A percentile compares a stretch with the other conserved stretches of the same genome.
Conservation (phyloP, 176 grass and related monocot species). For the Ensete ventricosum region DNA sequence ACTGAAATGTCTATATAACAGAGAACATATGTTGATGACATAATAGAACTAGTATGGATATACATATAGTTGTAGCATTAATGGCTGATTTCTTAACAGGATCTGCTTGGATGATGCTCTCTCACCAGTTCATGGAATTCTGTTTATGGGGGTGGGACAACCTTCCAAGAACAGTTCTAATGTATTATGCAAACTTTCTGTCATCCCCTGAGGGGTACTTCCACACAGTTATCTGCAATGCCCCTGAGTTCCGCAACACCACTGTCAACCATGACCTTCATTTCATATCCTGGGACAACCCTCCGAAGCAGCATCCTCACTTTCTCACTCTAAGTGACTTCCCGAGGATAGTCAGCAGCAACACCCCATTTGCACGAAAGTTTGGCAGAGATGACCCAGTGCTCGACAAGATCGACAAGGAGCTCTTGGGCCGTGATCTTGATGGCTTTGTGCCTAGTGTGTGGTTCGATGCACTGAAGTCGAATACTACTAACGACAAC, state of each 20-base stretch:
- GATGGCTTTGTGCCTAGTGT: slow-evolving; percentile 17
- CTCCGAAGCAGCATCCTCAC: slow-evolving; percentile 19
- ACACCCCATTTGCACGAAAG: slow-evolving; percentile 27
- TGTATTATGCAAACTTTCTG: slow-evolving; percentile 30
- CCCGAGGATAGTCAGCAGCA: slow-evolving; percentile 19
- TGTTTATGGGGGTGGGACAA: slow-evolving; percentile 33
- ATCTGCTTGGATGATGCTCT: slow-evolving; percentile 33
- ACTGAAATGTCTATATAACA: too few relatives aligned
- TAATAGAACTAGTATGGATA: too few relatives aligned
- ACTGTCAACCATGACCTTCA: slow-evolving; percentile 27
- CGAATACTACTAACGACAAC: not conserved
- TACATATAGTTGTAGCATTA: not conserved
- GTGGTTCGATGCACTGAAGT: slow-evolving; percentile 7
- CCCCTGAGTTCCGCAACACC: slow-evolving; percentile 34
- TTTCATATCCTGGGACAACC: slow-evolving; percentile 17
- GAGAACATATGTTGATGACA: too few relatives aligned
- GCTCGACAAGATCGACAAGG: slow-evolving; percentile 32
- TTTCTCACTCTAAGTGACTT: slow-evolving; percentile 2
- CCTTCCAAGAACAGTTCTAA: slow-evolving; percentile 26
- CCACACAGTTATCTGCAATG: slow-evolving; percentile 33
- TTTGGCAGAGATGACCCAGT: slow-evolving; percentile 13
- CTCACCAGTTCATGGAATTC: slow-evolving; percentile 24
- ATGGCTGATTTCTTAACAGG: slow-evolving; percentile 7
- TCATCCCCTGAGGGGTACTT: slow-evolving; percentile 26
- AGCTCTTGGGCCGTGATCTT: slow-evolving; percentile 13